Conservation (phyloP, 1,284 basidiomycete genomes). For the Neolentinus lepideus region DNA sequence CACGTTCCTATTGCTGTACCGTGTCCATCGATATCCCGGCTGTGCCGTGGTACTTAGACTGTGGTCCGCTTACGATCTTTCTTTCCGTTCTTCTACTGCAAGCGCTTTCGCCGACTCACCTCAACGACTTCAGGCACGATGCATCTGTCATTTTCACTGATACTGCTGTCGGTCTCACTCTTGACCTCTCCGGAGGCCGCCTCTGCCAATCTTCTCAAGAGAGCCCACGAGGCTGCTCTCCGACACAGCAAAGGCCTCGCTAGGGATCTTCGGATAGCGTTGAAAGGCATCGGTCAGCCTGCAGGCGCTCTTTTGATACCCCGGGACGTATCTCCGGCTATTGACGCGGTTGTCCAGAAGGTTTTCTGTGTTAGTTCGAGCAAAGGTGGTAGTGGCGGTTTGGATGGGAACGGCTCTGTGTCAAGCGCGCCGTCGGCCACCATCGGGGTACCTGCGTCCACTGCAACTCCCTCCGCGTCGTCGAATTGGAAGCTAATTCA, state of each 20-base stretch:
- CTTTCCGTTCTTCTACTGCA: not conserved
- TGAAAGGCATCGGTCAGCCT: slow-evolving; percentile 38
- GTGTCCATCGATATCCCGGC: not conserved
- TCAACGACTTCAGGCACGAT: not conserved
- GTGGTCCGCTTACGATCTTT: not conserved
- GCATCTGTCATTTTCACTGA: not conserved
- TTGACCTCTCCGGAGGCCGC: not conserved
- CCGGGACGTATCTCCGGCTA: slow-evolving; percentile 3
- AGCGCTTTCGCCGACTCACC: not conserved
- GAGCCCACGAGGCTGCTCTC: slow-evolving; percentile 35
- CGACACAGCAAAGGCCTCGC: slow-evolving; percentile 53
- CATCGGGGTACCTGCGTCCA: not conserved
- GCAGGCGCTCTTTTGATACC: slow-evolving; percentile 7
- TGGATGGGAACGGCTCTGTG: not conserved
- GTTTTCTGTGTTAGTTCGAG: slow-evolving; percentile 23
- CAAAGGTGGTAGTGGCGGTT: slow-evolving; percentile 19
- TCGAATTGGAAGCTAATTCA: slow-evolving; percentile 30
- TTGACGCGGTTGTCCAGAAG: slow-evolving; percentile 8
- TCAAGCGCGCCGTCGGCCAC: not conserved
- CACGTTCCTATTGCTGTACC: not conserved
- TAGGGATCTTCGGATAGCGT: slow-evolving; percentile 57
- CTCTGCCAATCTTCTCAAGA: slow-evolving; percentile 13
- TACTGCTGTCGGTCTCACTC: not conserved
- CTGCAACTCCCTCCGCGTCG: slow-evolving; percentile 7
- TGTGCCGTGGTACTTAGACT: not conserved